Conservation (phyloP, 208 protist genomes). For the Balamuthia mandrillaris region DNA sequence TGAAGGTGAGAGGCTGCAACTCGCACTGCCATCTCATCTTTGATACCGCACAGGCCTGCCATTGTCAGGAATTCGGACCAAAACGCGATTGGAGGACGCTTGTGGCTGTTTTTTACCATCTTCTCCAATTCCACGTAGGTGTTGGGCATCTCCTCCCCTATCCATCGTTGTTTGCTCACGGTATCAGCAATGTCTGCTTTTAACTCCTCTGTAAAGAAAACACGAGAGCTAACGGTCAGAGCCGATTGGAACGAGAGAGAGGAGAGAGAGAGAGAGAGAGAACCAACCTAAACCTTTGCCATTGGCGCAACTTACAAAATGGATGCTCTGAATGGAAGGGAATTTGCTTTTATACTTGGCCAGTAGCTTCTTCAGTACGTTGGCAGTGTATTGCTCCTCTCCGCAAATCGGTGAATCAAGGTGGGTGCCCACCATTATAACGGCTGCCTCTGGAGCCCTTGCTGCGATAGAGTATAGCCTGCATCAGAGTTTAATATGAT, state of each 20-base stretch:
- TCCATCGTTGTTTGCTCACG: neutral
- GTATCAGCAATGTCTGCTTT: neutral
- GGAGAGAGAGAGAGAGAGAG: neutral
- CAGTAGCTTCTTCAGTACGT: neutral
- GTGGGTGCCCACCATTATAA: conserved; percentile 33
- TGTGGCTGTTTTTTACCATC: conserved; percentile 8
- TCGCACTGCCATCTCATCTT: conserved; percentile 17
- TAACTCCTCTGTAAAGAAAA: neutral
- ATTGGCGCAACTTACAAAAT: conserved; percentile 23
- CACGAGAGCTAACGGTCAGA: neutral
- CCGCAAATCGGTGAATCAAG: neutral
- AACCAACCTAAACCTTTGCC: too few relatives aligned
- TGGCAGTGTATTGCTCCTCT: neutral
- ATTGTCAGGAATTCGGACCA: conserved; percentile 19
- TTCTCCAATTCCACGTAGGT: conserved; percentile 22
- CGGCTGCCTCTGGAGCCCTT: neutral
- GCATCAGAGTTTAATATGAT: neutral
- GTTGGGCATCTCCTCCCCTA: conserved; percentile 18
- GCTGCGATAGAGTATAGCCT: conserved; percentile 27
- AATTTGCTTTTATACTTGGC: neutral
- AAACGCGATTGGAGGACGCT: conserved; percentile 5
- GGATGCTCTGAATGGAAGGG: neutral
- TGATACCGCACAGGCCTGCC: conserved; percentile 10
- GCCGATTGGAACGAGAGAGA: neutral
- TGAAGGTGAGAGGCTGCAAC: conserved; percentile 3